phyloP scores from a whole-genome alignment of 1,284 basidiomycete species.

The Ceraceosorus guamensis region DNA sequence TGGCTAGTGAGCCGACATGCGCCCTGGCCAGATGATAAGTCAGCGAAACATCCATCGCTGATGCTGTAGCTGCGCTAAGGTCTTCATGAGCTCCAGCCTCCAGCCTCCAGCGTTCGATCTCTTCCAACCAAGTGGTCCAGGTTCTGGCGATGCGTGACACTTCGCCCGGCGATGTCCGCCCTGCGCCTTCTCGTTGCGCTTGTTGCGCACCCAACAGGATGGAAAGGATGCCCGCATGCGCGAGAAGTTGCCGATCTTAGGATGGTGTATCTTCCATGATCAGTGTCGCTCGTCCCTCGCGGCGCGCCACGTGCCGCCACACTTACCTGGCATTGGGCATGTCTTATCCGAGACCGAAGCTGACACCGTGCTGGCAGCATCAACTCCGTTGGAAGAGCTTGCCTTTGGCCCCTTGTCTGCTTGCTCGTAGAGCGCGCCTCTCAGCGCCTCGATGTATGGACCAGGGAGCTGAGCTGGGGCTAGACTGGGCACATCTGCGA shows the following conservation, averaged over 20 bases:
- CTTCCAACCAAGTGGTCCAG: constrained; percentile 10
- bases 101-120: constrained; percentile 8
- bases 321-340: neutral
- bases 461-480: constrained; percentile 22
- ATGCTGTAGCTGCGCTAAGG: constrained; percentile 9
- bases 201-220: constrained; percentile 5
- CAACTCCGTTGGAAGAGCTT: too few relatives aligned
- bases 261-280: too few relatives aligned
- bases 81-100: constrained; percentile 9
- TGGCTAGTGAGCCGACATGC: constrained; percentile 14
- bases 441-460: constrained; percentile 25
- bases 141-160: neutral
- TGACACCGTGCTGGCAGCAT: neutral
- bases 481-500: constrained; percentile 25
- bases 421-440: constrained; percentile 2
- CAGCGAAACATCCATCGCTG: constrained; percentile 13
- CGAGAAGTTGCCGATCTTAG: constrained; percentile 9
- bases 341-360: too few relatives aligned
- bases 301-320: too few relatives aligned
- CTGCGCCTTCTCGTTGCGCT: neutral
- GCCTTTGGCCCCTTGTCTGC: neutral
- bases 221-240: constrained; percentile 10
- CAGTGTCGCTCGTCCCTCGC: too few relatives aligned
- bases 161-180: neutral
- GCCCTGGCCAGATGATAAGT: constrained; percentile 10